phyloP scores from a whole-genome alignment of 345 rosid species.

The Atalantia buxifolia region DNA sequence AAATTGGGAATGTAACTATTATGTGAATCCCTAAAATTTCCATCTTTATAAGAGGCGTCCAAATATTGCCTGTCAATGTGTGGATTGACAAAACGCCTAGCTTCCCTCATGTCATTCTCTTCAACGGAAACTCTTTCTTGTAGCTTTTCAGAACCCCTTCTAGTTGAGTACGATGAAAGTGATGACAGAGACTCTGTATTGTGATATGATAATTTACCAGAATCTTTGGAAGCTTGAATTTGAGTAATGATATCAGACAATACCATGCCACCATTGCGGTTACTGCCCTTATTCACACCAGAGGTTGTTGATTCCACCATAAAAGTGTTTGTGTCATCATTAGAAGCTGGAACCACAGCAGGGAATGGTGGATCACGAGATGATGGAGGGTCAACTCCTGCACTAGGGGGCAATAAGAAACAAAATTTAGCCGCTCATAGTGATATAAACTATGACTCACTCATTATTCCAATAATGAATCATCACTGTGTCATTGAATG shows the following conservation, averaged over 20 bases:
- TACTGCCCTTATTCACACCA: conserved; percentile 49
- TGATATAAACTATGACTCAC: conserved; percentile 13
- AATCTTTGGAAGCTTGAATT: conserved; percentile 94
- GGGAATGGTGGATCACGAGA: conserved; percentile 95
- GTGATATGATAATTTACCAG: conserved; percentile 61
- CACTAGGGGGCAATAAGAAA: conserved; percentile 69
- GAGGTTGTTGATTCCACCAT: conserved; percentile 52
- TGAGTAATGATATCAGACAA: conserved; percentile 86
- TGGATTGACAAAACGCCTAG: conserved; percentile 52
- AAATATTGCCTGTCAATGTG: conserved; percentile 72
- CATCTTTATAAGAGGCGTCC: conserved; percentile 60
- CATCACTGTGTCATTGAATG: conserved; percentile 14
- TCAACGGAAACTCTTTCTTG: conserved; percentile 69
- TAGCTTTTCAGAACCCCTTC: conserved; percentile 61
- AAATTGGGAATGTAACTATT: conserved; percentile 81
- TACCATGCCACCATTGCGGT: conserved; percentile 77
- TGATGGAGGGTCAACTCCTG: conserved; percentile 99
- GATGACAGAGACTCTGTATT: conserved; percentile 61
- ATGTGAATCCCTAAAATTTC: conserved; percentile 64
- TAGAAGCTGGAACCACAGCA: conserved; percentile 71
- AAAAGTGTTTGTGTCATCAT: conserved; percentile 45
- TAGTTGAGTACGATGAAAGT: conserved; percentile 60
- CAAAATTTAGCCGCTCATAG: conserved; percentile 58
- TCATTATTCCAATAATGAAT: conserved; percentile 11
- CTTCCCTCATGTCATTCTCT: conserved; percentile 66